Conservation (phyloP, 305 asterid species). For the Coffea humblotiana region DNA sequence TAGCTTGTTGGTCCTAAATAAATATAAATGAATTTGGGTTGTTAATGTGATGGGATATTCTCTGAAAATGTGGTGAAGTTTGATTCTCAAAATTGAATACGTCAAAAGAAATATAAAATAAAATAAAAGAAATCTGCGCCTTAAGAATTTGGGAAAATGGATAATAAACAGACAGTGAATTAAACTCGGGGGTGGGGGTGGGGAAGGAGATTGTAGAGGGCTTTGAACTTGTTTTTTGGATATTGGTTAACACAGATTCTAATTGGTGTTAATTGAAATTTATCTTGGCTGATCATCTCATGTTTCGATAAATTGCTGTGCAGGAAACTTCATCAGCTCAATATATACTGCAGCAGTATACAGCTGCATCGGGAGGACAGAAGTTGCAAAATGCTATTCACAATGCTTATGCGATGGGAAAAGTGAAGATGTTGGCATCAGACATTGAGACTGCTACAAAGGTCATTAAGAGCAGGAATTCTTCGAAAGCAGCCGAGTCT, state of each 20-base stretch:
- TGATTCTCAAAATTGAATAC: not conserved
- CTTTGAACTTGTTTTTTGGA: not conserved
- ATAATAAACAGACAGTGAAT: not conserved
- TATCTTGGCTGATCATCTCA: not conserved
- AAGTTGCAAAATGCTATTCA: conserved; percentile 72
- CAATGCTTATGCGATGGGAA: conserved; percentile 92
- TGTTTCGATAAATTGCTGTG: not conserved
- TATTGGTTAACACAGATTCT: not conserved
- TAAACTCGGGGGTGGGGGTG: too few relatives aligned
- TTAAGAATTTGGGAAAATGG: not conserved
- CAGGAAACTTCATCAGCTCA: conserved; percentile 96
- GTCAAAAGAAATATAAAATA: too few relatives aligned
- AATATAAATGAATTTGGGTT: not conserved
- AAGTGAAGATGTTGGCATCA: conserved; percentile 77
- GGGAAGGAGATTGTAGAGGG: not conserved
- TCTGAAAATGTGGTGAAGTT: not conserved
- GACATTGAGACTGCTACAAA: conserved; percentile 85
- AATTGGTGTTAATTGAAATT: not conserved
- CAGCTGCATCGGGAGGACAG: conserved; percentile 94
- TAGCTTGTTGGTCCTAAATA: not conserved
- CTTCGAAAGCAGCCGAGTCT: conserved; percentile 66
- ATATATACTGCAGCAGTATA: conserved; percentile 87
- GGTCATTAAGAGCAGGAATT: conserved; percentile 70
- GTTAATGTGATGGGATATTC: not conserved
- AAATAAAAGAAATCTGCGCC: not conserved